Percentiles rank a stretch among this genome's conserved stretches.
These are phyloP conservation scores for Jaapia argillacea DNA, from an alignment of 768 basidiomycete species.

Conservation along the genomic window DNA sequence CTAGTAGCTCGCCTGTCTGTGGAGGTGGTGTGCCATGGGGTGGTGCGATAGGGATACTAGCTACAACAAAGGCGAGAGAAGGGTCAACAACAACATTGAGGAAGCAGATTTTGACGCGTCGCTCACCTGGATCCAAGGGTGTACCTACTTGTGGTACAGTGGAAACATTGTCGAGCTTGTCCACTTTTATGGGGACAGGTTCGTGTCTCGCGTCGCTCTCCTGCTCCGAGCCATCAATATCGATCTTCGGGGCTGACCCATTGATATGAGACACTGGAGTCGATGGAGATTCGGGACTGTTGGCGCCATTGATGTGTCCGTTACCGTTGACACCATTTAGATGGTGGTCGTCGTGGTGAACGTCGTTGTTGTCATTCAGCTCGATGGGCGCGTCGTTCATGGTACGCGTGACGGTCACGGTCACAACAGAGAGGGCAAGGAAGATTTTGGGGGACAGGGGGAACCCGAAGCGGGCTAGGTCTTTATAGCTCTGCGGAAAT, in stretches of 20 bases:
- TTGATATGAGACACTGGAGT: slow-evolving; percentile 46
- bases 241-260: slow-evolving; percentile 49
- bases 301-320: slow-evolving; percentile 7
- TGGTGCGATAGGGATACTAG: slow-evolving; percentile 3
- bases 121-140: slow-evolving; percentile 40
- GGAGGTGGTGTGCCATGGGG: slow-evolving; percentile 1
- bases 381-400: slow-evolving; percentile 47
- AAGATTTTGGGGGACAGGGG: slow-evolving; percentile 66
- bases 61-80: not conserved
- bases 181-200: slow-evolving; percentile 39
- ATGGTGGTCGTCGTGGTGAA: slow-evolving; percentile 8
- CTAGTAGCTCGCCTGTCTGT: not conserved
- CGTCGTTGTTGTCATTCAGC: slow-evolving; percentile 21
- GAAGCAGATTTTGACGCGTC: slow-evolving; percentile 25
- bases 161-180: slow-evolving; percentile 31
- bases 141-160: slow-evolving; percentile 33
- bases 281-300: slow-evolving; percentile 30
- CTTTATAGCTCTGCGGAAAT: slow-evolving; percentile 76
- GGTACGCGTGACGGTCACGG: slow-evolving; percentile 70
- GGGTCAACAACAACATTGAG: slow-evolving; percentile 13
- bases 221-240: slow-evolving; percentile 49
- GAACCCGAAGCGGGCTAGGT: slow-evolving; percentile 55
- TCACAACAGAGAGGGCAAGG: slow-evolving; percentile 30
- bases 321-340: slow-evolving; percentile 9
- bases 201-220: slow-evolving; percentile 64